Evolutionary conservation across 2,329 filamentous ascomycete species (phyloP).

Genomic region (Aspergillus pseudotamarii): DNA sequence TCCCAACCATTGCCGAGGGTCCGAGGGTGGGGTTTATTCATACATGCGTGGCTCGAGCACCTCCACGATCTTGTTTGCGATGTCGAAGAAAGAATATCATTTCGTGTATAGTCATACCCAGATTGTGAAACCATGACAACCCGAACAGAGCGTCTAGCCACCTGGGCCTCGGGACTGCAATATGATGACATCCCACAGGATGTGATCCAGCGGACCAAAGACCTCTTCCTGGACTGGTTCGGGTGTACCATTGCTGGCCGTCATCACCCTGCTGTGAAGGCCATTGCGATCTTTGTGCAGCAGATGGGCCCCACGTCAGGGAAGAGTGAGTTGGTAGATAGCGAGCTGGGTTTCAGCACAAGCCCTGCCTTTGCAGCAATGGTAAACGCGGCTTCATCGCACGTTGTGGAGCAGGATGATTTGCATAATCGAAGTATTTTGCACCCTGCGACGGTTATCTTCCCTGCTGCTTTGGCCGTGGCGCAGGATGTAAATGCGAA

Average conservation of each 20-base stretch:
- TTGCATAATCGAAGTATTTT: neutral
- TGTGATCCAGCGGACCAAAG: slow-evolving; percentile 34
- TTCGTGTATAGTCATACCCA: neutral
- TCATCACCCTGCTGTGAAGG: slow-evolving; percentile 20
- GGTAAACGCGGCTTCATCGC: neutral
- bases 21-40: neutral
- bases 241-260: slow-evolving; percentile 36
- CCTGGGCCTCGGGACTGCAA: slow-evolving; percentile 10
- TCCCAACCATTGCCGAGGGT: neutral
- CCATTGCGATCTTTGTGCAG: neutral
- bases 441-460: neutral
- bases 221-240: slow-evolving; percentile 35
- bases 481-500: neutral
- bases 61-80: neutral
- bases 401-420: neutral
- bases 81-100: neutral
- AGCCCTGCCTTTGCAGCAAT: neutral
- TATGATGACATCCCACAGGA: slow-evolving; percentile 27
- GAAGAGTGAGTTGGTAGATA: neutral
- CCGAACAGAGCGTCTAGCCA: neutral
- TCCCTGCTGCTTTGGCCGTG: neutral
- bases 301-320: neutral
- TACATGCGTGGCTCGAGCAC: neutral
- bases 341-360: neutral
- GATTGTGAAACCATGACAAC: neutral